Conservation (phyloP, 148 eudicot species). For the Camellia lanceoleosa region DNA sequence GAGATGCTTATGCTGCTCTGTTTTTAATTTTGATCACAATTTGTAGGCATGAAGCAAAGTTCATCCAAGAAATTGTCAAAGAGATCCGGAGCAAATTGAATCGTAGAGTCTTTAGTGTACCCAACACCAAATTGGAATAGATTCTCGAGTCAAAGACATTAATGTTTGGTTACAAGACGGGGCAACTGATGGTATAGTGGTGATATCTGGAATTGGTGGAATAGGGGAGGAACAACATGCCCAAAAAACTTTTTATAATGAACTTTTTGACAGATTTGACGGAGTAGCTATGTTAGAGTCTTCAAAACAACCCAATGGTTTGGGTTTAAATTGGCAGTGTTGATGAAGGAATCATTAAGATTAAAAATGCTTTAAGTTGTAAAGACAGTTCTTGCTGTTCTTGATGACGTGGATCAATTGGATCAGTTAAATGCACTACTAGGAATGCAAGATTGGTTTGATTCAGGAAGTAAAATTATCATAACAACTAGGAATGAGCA, state of each 20-base stretch:
- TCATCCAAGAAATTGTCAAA: slow-evolving; percentile 8
- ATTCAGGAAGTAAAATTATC: slow-evolving; percentile 8
- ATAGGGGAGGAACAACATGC: slow-evolving; percentile 16
- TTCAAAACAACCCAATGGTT: background rate
- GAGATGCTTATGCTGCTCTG: background rate
- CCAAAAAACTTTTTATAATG: background rate
- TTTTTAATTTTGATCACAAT: background rate
- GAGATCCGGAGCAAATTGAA: background rate
- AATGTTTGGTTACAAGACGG: slow-evolving; percentile 14
- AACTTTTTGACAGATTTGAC: background rate
- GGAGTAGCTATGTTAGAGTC: slow-evolving; percentile 7
- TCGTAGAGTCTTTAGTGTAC: background rate
- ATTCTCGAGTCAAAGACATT: background rate
- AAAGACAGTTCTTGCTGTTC: slow-evolving; percentile 7
- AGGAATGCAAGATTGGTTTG: slow-evolving; percentile 7
- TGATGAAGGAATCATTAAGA: slow-evolving; percentile 11
- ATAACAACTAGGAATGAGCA: background rate
- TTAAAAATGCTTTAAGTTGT: background rate
- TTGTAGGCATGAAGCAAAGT: slow-evolving; percentile 14
- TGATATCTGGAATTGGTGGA: slow-evolving; percentile 15
- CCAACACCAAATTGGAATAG: slow-evolving; percentile 1
- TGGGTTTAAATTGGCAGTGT: slow-evolving; percentile 12
- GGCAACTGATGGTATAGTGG: slow-evolving; percentile 5
- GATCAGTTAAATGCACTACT: slow-evolving; percentile 4
- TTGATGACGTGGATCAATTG: slow-evolving; percentile 13